Conservation (phyloP, 352 stramenopile species). For the Globisporangium solare region DNA sequence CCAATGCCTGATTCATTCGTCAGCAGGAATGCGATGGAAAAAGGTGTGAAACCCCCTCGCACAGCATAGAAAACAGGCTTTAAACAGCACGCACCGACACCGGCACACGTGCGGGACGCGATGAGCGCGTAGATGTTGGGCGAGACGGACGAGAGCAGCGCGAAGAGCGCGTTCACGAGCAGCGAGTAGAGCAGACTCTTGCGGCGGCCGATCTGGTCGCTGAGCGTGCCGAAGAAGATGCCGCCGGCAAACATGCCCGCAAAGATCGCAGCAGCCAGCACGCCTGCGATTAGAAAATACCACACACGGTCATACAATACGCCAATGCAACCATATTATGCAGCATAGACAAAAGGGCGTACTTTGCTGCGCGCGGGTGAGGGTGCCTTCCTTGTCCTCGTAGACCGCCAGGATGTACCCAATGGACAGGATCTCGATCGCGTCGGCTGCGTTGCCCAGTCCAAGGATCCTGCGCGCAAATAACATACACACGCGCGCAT, state of each 20-base stretch:
- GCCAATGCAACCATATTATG: neutral
- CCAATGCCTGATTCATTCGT: constrained; percentile 56
- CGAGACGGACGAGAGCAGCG: constrained; percentile 63
- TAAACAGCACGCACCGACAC: constrained; percentile 33
- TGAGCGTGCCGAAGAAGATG: constrained; percentile 65
- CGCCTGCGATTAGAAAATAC: constrained; percentile 39
- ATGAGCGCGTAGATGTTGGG: constrained; percentile 66
- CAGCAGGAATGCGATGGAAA: neutral
- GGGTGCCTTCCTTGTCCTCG: constrained; percentile 60
- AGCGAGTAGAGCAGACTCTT: constrained; percentile 72
- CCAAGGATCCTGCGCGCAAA: constrained; percentile 52
- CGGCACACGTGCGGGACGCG: constrained; percentile 48
- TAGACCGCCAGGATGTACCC: constrained; percentile 89
- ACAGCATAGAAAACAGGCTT: neutral
- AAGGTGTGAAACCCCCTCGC: neutral
- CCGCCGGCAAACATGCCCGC: constrained; percentile 89
- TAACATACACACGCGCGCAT: neutral
- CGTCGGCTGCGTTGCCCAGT: constrained; percentile 84
- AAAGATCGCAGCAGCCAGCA: constrained; percentile 84
- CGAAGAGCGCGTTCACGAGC: constrained; percentile 76
- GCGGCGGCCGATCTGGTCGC: constrained; percentile 73
- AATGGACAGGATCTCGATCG: constrained; percentile 89
- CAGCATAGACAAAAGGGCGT: constrained; percentile 8
- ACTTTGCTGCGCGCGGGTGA: constrained; percentile 51
- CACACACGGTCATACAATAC: neutral